These are phyloP conservation scores for Claviceps paspali DNA, from an alignment of 2,329 filamentous ascomycete genomes.

Conservation along the genomic window DNA sequence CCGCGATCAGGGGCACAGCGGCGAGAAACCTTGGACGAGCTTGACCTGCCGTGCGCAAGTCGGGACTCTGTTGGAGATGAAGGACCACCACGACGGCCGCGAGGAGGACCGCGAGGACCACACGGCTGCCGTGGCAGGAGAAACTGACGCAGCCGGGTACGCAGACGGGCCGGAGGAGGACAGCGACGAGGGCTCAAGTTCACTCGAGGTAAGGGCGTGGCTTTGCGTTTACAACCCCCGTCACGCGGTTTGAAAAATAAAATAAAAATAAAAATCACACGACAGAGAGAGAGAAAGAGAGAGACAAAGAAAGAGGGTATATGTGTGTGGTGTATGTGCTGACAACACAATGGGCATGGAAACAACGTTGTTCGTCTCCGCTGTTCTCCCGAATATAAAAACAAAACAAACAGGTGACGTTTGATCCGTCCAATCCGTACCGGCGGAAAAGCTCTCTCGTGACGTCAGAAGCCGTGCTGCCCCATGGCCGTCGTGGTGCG, in stretches of 20 bases:
- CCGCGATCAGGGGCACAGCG: no score
- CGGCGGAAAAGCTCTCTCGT: conserved; percentile 53
- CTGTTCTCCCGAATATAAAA: no score
- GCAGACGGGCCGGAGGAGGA: conserved; percentile 9
- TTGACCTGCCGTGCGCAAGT: no score
- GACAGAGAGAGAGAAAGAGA: no score
- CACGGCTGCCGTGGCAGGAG: conserved; percentile 9
- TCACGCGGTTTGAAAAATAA: no score
- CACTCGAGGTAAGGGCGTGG: conserved; percentile 31
- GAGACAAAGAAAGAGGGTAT: no score
- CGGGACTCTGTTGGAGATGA: neutral
- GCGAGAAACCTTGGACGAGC: no score
- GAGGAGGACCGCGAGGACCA: conserved; percentile 11
- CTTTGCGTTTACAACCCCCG: no score
- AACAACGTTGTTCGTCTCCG: no score
- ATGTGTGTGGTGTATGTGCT: no score
- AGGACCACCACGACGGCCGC: conserved; percentile 8
- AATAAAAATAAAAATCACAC: no score
- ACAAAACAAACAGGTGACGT: conserved; percentile 34
- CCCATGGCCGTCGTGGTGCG: conserved; percentile 13
- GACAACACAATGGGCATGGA: no score
- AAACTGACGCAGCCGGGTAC: conserved; percentile 1
- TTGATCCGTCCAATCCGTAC: conserved; percentile 44
- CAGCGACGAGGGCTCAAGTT: conserved; percentile 31
- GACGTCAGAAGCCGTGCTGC: conserved; percentile 27